These are phyloP conservation scores for Steccherinum ochraceum DNA, from an alignment of 768 basidiomycete species.

Conservation along the genomic window DNA sequence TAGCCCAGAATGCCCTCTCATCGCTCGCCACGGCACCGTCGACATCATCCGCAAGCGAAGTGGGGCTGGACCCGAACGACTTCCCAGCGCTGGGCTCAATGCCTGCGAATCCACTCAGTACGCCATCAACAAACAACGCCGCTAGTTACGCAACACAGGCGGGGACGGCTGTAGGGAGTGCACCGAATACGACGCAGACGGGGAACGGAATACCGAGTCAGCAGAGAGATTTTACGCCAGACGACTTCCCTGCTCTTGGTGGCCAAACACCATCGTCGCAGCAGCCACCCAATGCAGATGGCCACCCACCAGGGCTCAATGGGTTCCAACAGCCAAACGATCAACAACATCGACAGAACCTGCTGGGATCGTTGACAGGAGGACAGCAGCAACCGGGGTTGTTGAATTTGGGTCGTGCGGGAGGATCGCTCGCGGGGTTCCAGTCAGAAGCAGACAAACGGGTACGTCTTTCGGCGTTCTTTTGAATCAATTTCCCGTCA, in stretches of 20 bases:
- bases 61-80: conserved; percentile 80
- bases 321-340: conserved; percentile 44
- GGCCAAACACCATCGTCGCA: conserved; percentile 35
- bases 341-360: conserved; percentile 49
- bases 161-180: conserved; percentile 51
- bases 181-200: conserved; percentile 23
- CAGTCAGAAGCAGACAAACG: conserved; percentile 63
- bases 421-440: conserved; percentile 30
- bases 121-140: conserved; percentile 29
- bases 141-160: conserved; percentile 84
- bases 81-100: conserved; percentile 80
- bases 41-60: conserved; percentile 63
- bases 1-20: conserved; percentile 42
- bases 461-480: conserved; percentile 42
- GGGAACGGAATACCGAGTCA: conserved; percentile 31
- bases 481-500: not conserved
- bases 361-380: conserved; percentile 46
- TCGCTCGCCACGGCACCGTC: conserved; percentile 46
- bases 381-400: conserved; percentile 54
- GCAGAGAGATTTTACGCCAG: conserved; percentile 71
- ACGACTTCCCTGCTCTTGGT: conserved; percentile 86
- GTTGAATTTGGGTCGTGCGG: conserved; percentile 43
- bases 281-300: conserved; percentile 26
- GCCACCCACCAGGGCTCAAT: conserved; percentile 75
- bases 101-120: conserved; percentile 35